Evolutionary conservation across 768 basidiomycete species (phyloP), one percentile per base, ranked within the genome.

Genomic region (Russula sp.): DNA sequence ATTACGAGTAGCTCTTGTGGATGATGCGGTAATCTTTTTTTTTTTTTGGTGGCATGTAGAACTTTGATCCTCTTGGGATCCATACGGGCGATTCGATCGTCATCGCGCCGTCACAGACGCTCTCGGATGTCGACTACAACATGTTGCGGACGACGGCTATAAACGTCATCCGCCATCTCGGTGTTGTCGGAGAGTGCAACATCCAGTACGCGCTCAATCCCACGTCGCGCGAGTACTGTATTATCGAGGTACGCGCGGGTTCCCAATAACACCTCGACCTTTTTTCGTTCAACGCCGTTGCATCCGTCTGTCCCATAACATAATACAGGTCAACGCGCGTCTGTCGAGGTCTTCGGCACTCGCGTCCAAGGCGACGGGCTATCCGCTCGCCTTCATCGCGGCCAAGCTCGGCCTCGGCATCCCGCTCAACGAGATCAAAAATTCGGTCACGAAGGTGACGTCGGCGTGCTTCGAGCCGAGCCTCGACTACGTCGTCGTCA

Each of bases 81-180:
- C 96, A 99, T 70, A 99, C 96, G 1, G 96, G 96, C 59, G 96
- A 99, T 72, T 99, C 96, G 5, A 98, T 98, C 69, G 97, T 99
- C 67, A 83, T 98, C 35, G 97, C 97, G 8, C 96, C 96, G 2
- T 98, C 95, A 47, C 96, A 99, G 74, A 98, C 96, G 0, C 83
- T 98, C 34, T 97, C 95, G n/a, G 96, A 98, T 72, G 82, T 87
- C n/a, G 97, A 98, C 73, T 98, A 97, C 79, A 93, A 98, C 72
- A 99, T 98, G 96, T 85, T 99, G 53, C 86, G 97, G 48, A 97
- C 94, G 29, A 97, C 96, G 9, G 97, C 97, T 16, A 88, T 98
- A 75, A 98, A 98, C 69, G 96, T 98, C 67, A 93, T 99, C 66
- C 90, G 96, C n/a, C 96, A 98, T 71, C 84, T 99, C 16, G 95